phyloP scores from a whole-genome alignment of 2,329 filamentous ascomycete species.

The Cryphonectria japonica region DNA sequence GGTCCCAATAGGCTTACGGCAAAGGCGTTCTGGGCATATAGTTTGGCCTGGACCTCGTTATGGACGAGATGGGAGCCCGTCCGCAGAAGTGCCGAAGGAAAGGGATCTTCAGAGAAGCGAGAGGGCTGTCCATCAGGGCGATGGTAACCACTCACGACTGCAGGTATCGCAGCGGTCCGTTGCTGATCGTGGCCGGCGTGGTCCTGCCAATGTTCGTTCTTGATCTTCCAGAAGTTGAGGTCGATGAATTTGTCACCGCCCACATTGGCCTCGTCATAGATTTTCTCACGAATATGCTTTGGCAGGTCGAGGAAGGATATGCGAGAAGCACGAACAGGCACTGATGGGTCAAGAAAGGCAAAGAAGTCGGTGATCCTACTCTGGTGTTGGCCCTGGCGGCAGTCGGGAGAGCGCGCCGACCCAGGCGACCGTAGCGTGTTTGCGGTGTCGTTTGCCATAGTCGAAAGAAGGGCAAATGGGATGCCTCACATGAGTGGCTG shows the following conservation, averaged over 20 bases:
- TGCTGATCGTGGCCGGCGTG: neutral
- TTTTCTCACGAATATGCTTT: neutral
- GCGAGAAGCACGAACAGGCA: neutral
- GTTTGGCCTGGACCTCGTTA: constrained; percentile 3
- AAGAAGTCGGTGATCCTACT: neutral
- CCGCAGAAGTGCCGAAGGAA: neutral
- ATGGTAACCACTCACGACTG: neutral
- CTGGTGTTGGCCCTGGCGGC: neutral
- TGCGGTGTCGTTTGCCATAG: too few species aligned
- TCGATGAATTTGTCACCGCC: constrained; percentile 6
- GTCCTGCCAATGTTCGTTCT: neutral
- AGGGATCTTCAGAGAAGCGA: neutral
- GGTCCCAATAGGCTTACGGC: neutral
- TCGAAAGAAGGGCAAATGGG: too few species aligned
- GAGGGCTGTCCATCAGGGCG: neutral
- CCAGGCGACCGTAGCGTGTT: too few species aligned
- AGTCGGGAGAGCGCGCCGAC: too few species aligned
- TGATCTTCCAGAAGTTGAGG: constrained; percentile 3
- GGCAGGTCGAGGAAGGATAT: constrained; percentile 6
- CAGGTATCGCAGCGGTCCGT: neutral
- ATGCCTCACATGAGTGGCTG: too few species aligned
- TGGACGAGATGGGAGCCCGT: constrained; percentile 6
- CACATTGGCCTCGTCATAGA: constrained; percentile 10
- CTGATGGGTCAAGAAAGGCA: neutral
- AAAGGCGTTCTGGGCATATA: constrained; percentile 8